Conservation (phyloP, 495 filamentous ascomycete species). For the Lophium mytilinum region DNA sequence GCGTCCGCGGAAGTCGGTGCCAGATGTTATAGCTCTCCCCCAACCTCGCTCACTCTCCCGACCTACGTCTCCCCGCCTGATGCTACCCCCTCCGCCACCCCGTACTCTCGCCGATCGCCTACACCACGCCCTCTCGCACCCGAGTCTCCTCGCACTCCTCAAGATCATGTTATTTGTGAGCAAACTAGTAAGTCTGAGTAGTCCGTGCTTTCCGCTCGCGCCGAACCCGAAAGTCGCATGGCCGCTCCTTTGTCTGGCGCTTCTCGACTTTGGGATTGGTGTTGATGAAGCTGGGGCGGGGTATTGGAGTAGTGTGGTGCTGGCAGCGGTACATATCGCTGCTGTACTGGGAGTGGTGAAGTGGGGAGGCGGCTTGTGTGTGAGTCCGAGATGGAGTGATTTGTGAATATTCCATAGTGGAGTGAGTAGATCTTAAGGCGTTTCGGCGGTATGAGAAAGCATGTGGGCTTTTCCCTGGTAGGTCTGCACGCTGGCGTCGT, state of each 20-base stretch:
- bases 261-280: slow-evolving; percentile 35
- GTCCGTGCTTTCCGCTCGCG: slow-evolving; percentile 55
- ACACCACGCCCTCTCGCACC: slow-evolving; percentile 35
- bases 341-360: too few relatives aligned
- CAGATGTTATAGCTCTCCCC: slow-evolving; percentile 2
- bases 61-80: slow-evolving; percentile 20
- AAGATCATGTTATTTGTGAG: slow-evolving; percentile 26
- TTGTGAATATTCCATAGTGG: too few relatives aligned
- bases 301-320: too few relatives aligned
- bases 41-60: slow-evolving; percentile 9
- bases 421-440: too few relatives aligned
- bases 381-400: too few relatives aligned
- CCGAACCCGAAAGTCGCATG: slow-evolving; percentile 52
- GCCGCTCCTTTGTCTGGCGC: slow-evolving; percentile 51
- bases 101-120: slow-evolving; percentile 22
- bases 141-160: slow-evolving; percentile 20
- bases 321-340: too few relatives aligned
- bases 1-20: slow-evolving; percentile 23
- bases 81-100: slow-evolving; percentile 26
- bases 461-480: too few relatives aligned
- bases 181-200: slow-evolving; percentile 48
- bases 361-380: too few relatives aligned
- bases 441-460: too few relatives aligned
- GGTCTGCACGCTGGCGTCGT: too few relatives aligned
- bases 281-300: too few relatives aligned